phyloP scores from a whole-genome alignment of 495 filamentous ascomycete species.

The Podospora pseudopauciseta region DNA sequence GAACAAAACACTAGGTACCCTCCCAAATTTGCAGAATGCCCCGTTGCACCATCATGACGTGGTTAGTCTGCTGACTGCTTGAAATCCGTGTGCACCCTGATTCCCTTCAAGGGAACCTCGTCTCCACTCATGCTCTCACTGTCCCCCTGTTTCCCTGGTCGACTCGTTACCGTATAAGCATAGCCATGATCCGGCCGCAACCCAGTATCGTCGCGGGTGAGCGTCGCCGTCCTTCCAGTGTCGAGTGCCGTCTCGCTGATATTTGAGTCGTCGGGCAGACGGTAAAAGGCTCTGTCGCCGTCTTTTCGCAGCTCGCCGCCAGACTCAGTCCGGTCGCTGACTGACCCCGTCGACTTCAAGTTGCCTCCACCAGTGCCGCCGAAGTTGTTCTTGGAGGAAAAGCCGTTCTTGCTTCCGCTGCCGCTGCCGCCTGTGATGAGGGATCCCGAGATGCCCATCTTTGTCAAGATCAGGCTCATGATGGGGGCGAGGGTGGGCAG shows the following conservation, averaged over 20 bases:
- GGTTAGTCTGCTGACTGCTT: not conserved
- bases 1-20: not conserved
- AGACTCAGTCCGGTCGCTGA: not conserved
- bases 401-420: not conserved
- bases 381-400: constrained; percentile 9
- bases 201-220: not conserved
- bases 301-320: not conserved
- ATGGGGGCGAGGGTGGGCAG: constrained; percentile 43
- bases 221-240: not conserved
- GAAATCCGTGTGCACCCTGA: constrained; percentile 12
- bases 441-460: constrained; percentile 10
- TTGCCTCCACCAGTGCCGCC: not conserved
- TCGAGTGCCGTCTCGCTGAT: not conserved
- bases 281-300: constrained; percentile 7
- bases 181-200: constrained; percentile 10
- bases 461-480: constrained; percentile 2
- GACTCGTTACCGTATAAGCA: constrained; percentile 11
- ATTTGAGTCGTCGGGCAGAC: constrained; percentile 5
- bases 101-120: constrained; percentile 15
- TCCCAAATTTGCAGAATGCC: not conserved
- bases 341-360: not conserved
- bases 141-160: constrained; percentile 3
- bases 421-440: not conserved
- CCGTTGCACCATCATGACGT: not conserved
- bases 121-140: constrained; percentile 9